Conservation (phyloP, 345 rosid species). For the Dipteronia sinensis region DNA sequence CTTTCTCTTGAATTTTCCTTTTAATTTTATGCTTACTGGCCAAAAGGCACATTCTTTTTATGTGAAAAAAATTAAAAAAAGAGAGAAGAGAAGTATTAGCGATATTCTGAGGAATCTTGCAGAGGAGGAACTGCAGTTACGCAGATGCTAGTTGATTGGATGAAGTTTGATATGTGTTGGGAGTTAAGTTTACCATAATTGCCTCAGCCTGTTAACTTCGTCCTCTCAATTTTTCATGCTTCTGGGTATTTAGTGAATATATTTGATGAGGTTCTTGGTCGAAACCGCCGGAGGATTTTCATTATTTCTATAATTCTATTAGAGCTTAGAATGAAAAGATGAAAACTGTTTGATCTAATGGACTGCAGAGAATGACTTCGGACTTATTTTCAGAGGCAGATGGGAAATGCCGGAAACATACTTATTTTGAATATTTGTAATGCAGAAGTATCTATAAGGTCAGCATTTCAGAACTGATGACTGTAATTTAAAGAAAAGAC, state of each 20-base stretch:
- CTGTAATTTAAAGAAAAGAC: neutral
- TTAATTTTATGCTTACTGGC: no score
- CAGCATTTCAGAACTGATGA: neutral
- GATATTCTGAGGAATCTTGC: neutral
- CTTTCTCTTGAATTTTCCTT: neutral
- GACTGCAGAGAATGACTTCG: neutral
- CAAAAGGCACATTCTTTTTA: no score
- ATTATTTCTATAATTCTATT: neutral
- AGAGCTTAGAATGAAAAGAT: neutral
- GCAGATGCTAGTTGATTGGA: neutral
- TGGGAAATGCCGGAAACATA: neutral
- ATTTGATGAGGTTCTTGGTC: neutral
- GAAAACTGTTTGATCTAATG: neutral
- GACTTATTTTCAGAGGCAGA: neutral
- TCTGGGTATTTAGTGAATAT: neutral
- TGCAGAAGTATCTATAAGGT: neutral
- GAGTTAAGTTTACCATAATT: no score
- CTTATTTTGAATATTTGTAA: neutral
- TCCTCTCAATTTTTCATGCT: neutral
- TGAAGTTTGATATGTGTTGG: neutral
- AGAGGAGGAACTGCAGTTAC: neutral
- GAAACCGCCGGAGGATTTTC: constrained; percentile 6
- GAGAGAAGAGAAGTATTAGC: neutral
- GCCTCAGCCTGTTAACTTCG: neutral
- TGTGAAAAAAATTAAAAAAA: no score